Base-by-base conservation (phyloP, 805 yeast genomes). In the Cyberlindnera galapagoensis region DNA sequence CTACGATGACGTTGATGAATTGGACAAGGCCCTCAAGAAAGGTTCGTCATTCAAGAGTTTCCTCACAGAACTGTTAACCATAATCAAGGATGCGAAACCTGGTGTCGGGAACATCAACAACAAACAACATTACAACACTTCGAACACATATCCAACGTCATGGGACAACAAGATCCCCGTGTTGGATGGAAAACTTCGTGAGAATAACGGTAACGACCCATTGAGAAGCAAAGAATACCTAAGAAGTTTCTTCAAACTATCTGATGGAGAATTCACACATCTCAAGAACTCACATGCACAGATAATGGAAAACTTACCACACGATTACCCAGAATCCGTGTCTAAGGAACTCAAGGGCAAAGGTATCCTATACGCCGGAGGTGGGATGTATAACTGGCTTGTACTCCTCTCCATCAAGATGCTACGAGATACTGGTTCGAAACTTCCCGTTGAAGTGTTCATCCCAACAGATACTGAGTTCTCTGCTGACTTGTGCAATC, bases 401-500 rank as follows among this genome's bases (percentile, higher is more conserved):
- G 63, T 81, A 1, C 55, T 77, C 18, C 50, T 76, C 6, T 67
- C 80, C 8, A 58, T 80, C 7, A 59, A 62, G 40, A 56, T 63
- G 28, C 44, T 86, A 31, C 63, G 95, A 47, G 71, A 75, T 24
- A 61, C 69, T 7, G 86, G 90, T 3, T 74, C 82, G 3, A 66
- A 65, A 10, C 56, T 80, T 22, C 95, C 96, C 0, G 75, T 87
- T 14, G 96, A 87, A 62, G 81, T 87, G 8, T 69, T 84, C 43
- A 74, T 87, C 42, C 94, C 94, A 7, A 68, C 73, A 23, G 62
- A 67, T 14, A 69, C 69, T 20, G 92, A 82, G 48, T 82, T 74
- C 47, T 92, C 84, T 48, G 67, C 74, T 22, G 81, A 78, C 36
- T 65, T 77, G 32, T 86, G 95, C 57, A 74, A 71, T 15, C 58